These are phyloP conservation scores for Limnanthes douglasii DNA, from an alignment of 345 rosid genomes.

Conservation along the genomic window DNA sequence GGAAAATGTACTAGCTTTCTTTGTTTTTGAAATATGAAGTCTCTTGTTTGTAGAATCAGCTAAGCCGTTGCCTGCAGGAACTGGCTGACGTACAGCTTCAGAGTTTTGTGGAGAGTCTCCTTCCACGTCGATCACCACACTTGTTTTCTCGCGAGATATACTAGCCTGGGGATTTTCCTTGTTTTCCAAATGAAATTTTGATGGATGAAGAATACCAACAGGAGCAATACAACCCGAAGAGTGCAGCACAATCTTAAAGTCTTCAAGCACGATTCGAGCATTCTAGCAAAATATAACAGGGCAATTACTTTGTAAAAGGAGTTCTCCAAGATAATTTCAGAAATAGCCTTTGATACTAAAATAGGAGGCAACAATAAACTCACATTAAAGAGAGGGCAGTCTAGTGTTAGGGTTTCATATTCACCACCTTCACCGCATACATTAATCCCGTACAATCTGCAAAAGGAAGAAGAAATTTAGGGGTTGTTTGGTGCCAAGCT, in stretches of 20 bases:
- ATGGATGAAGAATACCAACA: slow-evolving; percentile 82
- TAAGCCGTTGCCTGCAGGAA: slow-evolving; percentile 17
- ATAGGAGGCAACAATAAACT: slow-evolving; percentile 11
- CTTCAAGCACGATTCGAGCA: slow-evolving; percentile 77
- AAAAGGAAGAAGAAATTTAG: slow-evolving; percentile 5
- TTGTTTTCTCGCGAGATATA: slow-evolving; percentile 16
- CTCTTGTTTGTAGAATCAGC: slow-evolving; percentile 22
- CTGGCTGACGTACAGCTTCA: slow-evolving; percentile 15
- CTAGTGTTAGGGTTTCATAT: slow-evolving; percentile 89
- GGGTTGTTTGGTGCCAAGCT: no score
- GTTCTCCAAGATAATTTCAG: background rate
- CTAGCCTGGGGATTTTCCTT: slow-evolving; percentile 22
- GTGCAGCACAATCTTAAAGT: slow-evolving; percentile 57
- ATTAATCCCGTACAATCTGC: slow-evolving; percentile 79
- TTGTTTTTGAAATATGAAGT: slow-evolving; percentile 33
- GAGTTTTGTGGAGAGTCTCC: slow-evolving; percentile 24
- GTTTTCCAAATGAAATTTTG: slow-evolving; percentile 55
- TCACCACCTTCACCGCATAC: slow-evolving; percentile 99
- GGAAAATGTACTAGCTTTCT: slow-evolving; percentile 41
- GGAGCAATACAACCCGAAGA: slow-evolving; percentile 88
- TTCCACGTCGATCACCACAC: slow-evolving; percentile 47
- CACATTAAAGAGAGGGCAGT: slow-evolving; percentile 88
- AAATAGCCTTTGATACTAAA: background rate
- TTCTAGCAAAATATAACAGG: slow-evolving; percentile 21
- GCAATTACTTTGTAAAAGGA: slow-evolving; percentile 1